These are phyloP conservation scores for Imleria badia DNA, from an alignment of 768 basidiomycete species.

Conservation along the genomic window DNA sequence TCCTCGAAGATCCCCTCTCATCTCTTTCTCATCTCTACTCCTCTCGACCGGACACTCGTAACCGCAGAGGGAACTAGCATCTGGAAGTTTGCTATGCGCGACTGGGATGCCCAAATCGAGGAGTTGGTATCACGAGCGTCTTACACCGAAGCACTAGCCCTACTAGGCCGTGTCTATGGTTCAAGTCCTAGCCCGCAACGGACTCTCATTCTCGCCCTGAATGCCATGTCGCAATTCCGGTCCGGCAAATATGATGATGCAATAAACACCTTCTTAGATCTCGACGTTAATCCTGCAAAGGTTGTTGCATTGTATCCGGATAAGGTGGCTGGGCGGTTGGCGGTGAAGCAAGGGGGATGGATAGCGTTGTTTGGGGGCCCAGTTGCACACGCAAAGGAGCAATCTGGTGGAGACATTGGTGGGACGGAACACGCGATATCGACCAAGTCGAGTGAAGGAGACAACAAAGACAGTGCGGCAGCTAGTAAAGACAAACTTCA, in stretches of 20 bases:
- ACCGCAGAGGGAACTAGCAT: constrained; percentile 72
- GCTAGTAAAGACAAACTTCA: constrained; percentile 25
- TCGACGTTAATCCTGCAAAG: constrained; percentile 91
- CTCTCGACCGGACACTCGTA: constrained; percentile 66
- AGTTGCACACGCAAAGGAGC: constrained; percentile 20
- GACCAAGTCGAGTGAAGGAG: constrained; percentile 28
- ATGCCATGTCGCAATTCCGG: constrained; percentile 78
- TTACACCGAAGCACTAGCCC: constrained; percentile 77
- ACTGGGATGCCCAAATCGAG: constrained; percentile 82
- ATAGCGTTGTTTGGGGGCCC: constrained; percentile 84
- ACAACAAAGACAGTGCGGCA: constrained; percentile 19
- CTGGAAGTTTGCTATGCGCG: constrained; percentile 71
- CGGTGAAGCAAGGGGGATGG: constrained; percentile 69
- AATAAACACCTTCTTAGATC: constrained; percentile 82
- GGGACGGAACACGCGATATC: constrained; percentile 27
- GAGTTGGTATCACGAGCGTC: constrained; percentile 68
- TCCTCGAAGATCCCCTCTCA: constrained; percentile 34
- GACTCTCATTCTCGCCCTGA: constrained; percentile 64
- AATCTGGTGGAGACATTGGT: neutral
- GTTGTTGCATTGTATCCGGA: constrained; percentile 89
- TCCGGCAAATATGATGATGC: constrained; percentile 69
- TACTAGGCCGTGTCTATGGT: constrained; percentile 52
- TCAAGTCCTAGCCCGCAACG: constrained; percentile 32
- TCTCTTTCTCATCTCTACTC: constrained; percentile 66
- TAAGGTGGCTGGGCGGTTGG: constrained; percentile 73